Evolutionary conservation across 257 asterid species (phyloP).

Genomic region (Cordia subcordata): DNA sequence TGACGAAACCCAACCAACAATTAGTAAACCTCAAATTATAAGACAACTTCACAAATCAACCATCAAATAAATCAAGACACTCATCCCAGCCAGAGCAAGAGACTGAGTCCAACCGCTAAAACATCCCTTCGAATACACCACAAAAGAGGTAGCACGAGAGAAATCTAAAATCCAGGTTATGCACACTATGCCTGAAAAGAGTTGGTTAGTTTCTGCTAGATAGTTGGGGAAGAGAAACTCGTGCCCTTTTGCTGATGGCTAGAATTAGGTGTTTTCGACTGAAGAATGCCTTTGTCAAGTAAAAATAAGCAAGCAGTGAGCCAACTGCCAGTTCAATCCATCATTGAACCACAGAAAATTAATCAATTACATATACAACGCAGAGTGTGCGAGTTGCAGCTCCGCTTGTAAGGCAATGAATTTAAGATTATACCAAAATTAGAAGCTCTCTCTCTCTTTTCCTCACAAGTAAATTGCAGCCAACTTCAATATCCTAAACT

Average conservation of each 20-base stretch:
- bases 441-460: constrained; percentile 35
- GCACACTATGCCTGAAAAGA: no score
- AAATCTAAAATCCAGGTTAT: no score
- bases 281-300: neutral
- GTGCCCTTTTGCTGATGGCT: neutral
- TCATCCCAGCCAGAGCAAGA: no score
- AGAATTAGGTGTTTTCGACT: neutral
- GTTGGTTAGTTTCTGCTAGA: no score
- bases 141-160: no score
- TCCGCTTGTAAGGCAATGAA: constrained; percentile 28
- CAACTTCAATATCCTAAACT: constrained; percentile 41
- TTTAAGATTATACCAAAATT: constrained; percentile 47
- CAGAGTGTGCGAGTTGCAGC: constrained; percentile 20
- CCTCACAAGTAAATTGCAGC: constrained; percentile 15
- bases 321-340: constrained; percentile 18
- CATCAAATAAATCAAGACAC: no score
- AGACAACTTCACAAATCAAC: no score
- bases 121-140: no score
- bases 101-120: no score
- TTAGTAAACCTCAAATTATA: no score
- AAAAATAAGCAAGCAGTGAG: neutral
- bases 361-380: constrained; percentile 30
- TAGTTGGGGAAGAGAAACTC: no score
- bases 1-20: no score
- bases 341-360: constrained; percentile 16